Base-by-base conservation (phyloP, 225 moss, liverwort and hornwort species). In the Pseudoscleropodium purum region DNA sequence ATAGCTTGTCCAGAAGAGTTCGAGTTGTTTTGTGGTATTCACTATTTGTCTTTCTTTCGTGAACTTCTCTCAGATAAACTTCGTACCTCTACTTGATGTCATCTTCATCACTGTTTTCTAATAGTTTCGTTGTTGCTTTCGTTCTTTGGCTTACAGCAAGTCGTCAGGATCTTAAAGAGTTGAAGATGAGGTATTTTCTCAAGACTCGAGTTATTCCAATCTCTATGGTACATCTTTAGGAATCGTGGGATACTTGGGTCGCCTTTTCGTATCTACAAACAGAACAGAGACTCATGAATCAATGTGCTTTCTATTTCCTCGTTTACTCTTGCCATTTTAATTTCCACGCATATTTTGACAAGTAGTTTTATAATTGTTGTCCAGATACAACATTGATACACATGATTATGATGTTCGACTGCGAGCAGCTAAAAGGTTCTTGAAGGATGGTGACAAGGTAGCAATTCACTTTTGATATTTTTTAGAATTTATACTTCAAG, bases 381-480 rank as follows among this genome's bases (percentile, higher is more conserved):
- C 39, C 90, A 99, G 99, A 92, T 99, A 99, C 91, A 99, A 99
- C 61, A 99, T 99, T 75, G 99, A 99, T 92, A 97, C 96, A 20
- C 99, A 99, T 89, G 99, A 99, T 93, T 99, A 97, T 69, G 96
- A 94, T 88, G 99, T 99, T 89, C 94, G 99, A 79, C 89, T 97
- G 82, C 95, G 99, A 90, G 96, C 99, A 82, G 99, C 97, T 52
- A 97, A 89, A 84, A 94, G 93, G 45, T 99, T 99, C 86, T 92
- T 99, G 75, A 94, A 91, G 84, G 96, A 96, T 91, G 99, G 99
- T 87, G 99, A 99, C 78, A 99, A 99, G 96, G 98, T 98, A 86
- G 43, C 75, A 54, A 83, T 84, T 34, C 67, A 21, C 52, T 83
- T 70, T 34, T 70, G 60, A 72, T 74, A 25, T 84, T 27, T 39